These are phyloP conservation scores for Fusarium agapanthi DNA, from an alignment of 2,329 filamentous ascomycete species.

Conservation along the genomic window DNA sequence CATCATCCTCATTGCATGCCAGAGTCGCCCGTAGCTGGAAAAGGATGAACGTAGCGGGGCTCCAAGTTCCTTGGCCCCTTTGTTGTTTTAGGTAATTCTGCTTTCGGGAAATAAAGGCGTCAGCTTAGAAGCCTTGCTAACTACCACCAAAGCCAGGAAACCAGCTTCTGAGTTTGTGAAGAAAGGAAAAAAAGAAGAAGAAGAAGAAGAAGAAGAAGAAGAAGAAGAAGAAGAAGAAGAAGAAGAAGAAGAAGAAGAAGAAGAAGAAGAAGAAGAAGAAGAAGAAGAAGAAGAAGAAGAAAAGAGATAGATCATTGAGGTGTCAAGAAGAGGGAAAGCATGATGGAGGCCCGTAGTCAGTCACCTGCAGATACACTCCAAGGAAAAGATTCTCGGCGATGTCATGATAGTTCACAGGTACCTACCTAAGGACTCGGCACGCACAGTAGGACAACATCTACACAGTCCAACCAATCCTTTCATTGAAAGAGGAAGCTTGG, in stretches of 20 bases:
- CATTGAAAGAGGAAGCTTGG: background rate
- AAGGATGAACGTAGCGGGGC: background rate
- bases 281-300: background rate
- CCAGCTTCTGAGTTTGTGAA: background rate
- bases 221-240: background rate
- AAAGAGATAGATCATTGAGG: background rate
- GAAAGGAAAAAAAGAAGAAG: no score
- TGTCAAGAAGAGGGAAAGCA: background rate
- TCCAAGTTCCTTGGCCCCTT: constrained; percentile 8
- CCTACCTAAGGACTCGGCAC: background rate
- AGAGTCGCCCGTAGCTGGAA: constrained; percentile 11
- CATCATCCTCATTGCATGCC: constrained; percentile 21
- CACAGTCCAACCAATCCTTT: background rate
- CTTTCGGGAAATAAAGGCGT: constrained; percentile 27
- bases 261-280: background rate
- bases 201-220: background rate
- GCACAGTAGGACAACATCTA: background rate
- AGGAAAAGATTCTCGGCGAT: background rate
- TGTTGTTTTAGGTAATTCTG: constrained; percentile 31
- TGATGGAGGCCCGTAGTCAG: background rate
- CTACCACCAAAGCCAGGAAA: constrained; percentile 11
- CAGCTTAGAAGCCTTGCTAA: background rate
- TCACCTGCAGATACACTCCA: constrained; percentile 4
- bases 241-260: no score
- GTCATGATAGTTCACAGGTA: constrained; percentile 1